phyloP scores from a whole-genome alignment of 2,329 filamentous ascomycete species.

The Penicillium olsonii region DNA sequence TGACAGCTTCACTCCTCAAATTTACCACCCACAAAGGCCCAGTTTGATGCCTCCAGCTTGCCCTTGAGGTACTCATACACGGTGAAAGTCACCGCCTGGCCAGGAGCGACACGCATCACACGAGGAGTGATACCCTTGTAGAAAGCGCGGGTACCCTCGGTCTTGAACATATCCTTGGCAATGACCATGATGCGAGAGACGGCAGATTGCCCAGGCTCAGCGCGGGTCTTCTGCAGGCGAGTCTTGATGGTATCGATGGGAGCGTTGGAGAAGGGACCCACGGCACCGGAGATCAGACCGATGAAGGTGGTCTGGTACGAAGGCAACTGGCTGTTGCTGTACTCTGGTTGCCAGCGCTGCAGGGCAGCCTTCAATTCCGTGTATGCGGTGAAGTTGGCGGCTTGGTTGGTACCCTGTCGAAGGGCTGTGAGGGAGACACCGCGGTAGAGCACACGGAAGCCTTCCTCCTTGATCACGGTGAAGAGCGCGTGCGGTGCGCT shows the following conservation, averaged over 20 bases:
- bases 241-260: slow-evolving; percentile 99
- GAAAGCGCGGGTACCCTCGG: slow-evolving; percentile 92
- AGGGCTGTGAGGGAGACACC: slow-evolving; percentile 92
- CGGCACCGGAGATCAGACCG: slow-evolving; percentile 86
- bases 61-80: slow-evolving; percentile 78
- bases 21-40: slow-evolving; percentile 59
- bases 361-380: slow-evolving; percentile 84
- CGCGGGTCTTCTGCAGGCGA: slow-evolving; percentile 84
- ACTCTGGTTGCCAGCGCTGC: slow-evolving; percentile 71
- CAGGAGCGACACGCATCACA: slow-evolving; percentile 95
- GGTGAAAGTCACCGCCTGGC: slow-evolving; percentile 77
- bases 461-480: slow-evolving; percentile 91
- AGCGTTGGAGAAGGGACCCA: slow-evolving; percentile 94
- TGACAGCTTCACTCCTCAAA: slow-evolving; percentile 61
- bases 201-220: slow-evolving; percentile 77
- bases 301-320: slow-evolving; percentile 89
- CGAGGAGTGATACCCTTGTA: slow-evolving; percentile 99
- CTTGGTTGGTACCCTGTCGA: slow-evolving; percentile 94
- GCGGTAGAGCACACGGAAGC: slow-evolving; percentile 81
- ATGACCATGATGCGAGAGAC: slow-evolving; percentile 77
- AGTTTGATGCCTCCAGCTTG: slow-evolving; percentile 67
- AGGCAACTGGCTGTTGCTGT: slow-evolving; percentile 67
- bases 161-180: slow-evolving; percentile 82
- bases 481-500: slow-evolving; percentile 83
- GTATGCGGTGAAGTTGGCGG: slow-evolving; percentile 98